These are phyloP conservation scores for Talaromyces sp. DNA, from an alignment of 2,329 filamentous ascomycete species.

Conservation along the genomic window DNA sequence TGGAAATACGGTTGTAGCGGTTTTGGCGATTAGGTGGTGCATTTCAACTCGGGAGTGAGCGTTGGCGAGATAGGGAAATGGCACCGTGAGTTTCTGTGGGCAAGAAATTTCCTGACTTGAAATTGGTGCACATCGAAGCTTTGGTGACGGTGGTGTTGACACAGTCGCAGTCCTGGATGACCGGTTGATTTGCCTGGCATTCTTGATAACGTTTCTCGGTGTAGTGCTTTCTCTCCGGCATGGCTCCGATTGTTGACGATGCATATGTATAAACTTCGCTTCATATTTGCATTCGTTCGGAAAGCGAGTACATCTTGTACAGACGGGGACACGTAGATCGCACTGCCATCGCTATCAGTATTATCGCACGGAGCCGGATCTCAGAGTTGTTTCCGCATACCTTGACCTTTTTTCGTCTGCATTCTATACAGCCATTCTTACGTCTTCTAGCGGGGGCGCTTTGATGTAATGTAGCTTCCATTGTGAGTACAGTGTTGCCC, in stretches of 20 bases:
- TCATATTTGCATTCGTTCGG: conserved; percentile 26
- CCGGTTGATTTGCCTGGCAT: background rate
- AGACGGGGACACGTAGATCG: conserved; percentile 26
- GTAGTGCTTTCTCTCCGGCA: background rate
- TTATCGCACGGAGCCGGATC: background rate
- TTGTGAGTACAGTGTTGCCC: background rate
- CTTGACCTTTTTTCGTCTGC: conserved; percentile 30
- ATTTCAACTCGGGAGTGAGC: conserved; percentile 27
- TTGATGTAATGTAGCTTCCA: background rate
- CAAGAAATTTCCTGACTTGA: background rate
- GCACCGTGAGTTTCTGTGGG: background rate
- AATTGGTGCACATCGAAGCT: background rate
- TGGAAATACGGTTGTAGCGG: conserved; percentile 27
- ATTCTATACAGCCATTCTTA: conserved; percentile 33
- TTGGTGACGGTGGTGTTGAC: background rate
- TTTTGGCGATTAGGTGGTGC: conserved; percentile 27
- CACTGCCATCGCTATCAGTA: conserved; percentile 20
- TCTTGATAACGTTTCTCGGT: background rate
- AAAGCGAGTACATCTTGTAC: conserved; percentile 26
- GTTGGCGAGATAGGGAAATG: conserved; percentile 1
- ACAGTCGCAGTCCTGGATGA: background rate
- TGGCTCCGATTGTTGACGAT: background rate
- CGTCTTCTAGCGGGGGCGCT: conserved; percentile 16
- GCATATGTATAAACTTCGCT: conserved; percentile 22
- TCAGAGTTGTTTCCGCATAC: conserved; percentile 12